Evolutionary conservation across 495 filamentous ascomycete genomes (phyloP).

Genomic region (Aspergillus homomorphus): DNA sequence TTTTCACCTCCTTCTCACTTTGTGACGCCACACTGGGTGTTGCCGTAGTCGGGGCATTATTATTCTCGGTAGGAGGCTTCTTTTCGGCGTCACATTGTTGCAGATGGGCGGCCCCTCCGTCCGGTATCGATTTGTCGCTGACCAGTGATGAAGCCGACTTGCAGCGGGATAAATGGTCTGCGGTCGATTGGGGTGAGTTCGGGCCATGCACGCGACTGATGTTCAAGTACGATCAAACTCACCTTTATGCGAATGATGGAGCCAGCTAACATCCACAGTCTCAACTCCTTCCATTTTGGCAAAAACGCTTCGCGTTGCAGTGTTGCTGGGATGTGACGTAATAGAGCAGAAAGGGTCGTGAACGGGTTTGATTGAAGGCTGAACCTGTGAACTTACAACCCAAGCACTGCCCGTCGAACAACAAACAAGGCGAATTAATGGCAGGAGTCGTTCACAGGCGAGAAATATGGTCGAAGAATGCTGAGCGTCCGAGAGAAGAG

Average conservation of each 20-base stretch:
- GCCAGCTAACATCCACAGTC: constrained; percentile 68
- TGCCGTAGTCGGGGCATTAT: constrained; percentile 20
- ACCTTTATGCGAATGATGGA: constrained; percentile 66
- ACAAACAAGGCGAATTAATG: not conserved
- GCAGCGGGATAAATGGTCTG: constrained; percentile 39
- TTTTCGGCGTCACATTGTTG: constrained; percentile 22
- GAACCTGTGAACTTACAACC: not conserved
- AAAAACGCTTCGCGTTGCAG: not conserved
- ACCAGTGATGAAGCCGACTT: constrained; percentile 36
- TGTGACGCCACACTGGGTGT: constrained; percentile 19
- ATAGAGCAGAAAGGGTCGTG: not conserved
- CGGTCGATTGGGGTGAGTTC: constrained; percentile 12
- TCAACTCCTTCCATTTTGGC: constrained; percentile 58
- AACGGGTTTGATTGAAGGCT: not conserved
- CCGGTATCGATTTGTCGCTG: constrained; percentile 27
- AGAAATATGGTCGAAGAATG: not conserved
- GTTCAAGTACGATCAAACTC: constrained; percentile 20
- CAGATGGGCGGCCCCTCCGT: constrained; percentile 20
- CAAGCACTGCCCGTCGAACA: not conserved
- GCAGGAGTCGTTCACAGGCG: not conserved
- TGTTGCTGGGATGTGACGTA: not conserved
- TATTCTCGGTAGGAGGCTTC: constrained; percentile 17
- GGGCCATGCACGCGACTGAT: not conserved
- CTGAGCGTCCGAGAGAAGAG: not conserved
- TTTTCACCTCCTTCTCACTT: constrained; percentile 23